These are phyloP conservation scores for Lyophyllum decastes DNA, from an alignment of 768 basidiomycete species.

Conservation along the genomic window DNA sequence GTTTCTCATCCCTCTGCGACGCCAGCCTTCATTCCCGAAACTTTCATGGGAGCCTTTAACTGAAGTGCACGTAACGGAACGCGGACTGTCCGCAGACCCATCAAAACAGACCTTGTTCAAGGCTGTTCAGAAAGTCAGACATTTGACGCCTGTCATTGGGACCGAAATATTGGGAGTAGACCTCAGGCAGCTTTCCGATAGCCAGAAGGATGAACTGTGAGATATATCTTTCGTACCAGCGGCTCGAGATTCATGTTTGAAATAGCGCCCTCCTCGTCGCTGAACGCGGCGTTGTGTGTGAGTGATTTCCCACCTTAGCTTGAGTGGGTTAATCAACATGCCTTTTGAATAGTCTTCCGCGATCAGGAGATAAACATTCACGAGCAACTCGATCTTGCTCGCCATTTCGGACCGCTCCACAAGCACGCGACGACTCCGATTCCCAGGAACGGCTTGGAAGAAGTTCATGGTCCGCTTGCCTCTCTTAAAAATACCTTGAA, in stretches of 20 bases:
- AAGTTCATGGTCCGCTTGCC: constrained; percentile 62
- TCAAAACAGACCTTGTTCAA: constrained; percentile 64
- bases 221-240: constrained; percentile 17
- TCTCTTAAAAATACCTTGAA: constrained; percentile 5
- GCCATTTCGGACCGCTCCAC: constrained; percentile 75
- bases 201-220: constrained; percentile 81
- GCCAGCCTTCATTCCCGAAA: constrained; percentile 64
- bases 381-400: constrained; percentile 71
- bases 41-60: constrained; percentile 65
- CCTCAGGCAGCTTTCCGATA: constrained; percentile 61
- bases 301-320: neutral
- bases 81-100: constrained; percentile 68
- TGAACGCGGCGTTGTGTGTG: constrained; percentile 77
- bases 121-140: constrained; percentile 66
- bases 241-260: constrained; percentile 10
- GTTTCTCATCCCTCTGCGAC: neutral
- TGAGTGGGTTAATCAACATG: neutral
- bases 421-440: constrained; percentile 83
- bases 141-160: constrained; percentile 73
- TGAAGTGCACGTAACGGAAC: constrained; percentile 62
- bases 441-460: constrained; percentile 72
- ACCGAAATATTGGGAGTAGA: constrained; percentile 77
- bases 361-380: constrained; percentile 72
- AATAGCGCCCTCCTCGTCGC: constrained; percentile 69
- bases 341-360: constrained; percentile 58